Percentiles rank a stretch among this genome's conserved stretches.
phyloP scores from a whole-genome alignment of 352 stramenopile species.

The Pythium rishiriense region DNA sequence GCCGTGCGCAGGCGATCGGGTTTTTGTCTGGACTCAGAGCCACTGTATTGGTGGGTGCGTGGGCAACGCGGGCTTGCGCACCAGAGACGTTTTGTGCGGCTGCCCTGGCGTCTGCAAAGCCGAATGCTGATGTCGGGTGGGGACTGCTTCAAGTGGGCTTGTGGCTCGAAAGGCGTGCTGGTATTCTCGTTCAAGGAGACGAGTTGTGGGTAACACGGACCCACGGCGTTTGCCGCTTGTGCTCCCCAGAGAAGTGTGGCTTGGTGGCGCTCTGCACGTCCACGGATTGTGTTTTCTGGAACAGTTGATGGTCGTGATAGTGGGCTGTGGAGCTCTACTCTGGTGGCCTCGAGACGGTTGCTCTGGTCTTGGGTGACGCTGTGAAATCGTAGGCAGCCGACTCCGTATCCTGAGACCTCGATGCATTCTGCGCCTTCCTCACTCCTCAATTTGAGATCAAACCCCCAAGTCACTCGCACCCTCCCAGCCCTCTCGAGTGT shows the following conservation, averaged over 20 bases:
- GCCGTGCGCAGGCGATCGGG: background rate
- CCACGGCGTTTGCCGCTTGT: background rate
- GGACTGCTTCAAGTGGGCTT: background rate
- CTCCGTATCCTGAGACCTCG: slow-evolving; percentile 26
- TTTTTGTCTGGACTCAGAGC: background rate
- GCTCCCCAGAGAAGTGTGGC: background rate
- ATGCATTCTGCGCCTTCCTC: slow-evolving; percentile 6
- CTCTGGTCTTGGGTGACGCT: background rate
- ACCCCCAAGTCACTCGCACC: background rate
- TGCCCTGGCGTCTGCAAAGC: background rate
- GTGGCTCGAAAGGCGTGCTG: background rate
- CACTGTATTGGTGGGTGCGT: background rate
- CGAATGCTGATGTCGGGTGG: background rate
- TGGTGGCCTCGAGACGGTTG: too few relatives aligned
- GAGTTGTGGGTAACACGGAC: background rate
- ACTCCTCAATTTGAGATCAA: background rate
- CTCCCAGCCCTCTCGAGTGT: slow-evolving; percentile 11
- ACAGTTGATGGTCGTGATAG: too few relatives aligned
- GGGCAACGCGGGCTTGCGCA: background rate
- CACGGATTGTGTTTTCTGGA: too few relatives aligned
- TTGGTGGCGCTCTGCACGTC: background rate
- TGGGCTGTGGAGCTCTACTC: too few relatives aligned
- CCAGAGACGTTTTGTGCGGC: background rate
- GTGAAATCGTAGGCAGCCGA: background rate
- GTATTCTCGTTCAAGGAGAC: background rate